Evolutionary conservation across 106 monocot genomes (phyloP), one percentile per base, ranked within the genome.

Genomic region (Dendrobium huoshanense): DNA sequence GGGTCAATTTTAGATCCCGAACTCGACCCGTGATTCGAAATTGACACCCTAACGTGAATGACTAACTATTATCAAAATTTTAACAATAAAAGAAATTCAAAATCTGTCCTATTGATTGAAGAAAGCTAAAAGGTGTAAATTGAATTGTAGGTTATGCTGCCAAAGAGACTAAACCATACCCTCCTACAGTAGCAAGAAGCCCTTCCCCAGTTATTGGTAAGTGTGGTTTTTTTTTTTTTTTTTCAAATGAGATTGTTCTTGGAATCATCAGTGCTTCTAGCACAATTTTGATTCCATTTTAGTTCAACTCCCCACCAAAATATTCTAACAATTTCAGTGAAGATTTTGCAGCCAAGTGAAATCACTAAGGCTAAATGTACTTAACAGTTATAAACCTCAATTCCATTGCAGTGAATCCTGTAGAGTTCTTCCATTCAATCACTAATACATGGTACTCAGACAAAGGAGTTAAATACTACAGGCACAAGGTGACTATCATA

Each of bases 391-490:
- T 45, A 77, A 77, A 25, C 2, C 47, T 48, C 37, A 44, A 78
- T 61, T 44, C 24, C 51, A 27, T 61, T 83, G 84, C 87, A 87
- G 93, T 43, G 13, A 79, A 40, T 9, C 88, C 93, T 11, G 58
- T 96, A 64, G 84, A 88, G 75, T 93, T 96, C 77, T 61, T 93
- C 72, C 96, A 96, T 77, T 79, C 80, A 15, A 85, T 96, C 72
- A 93, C 87, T 11, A 77, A 85, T 4, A 80, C 84, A 59, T 96
- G 96, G 96, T 51, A 37, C 37, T 85, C 31, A 22, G 56, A 77
- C 41, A 64, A 85, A 7, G 93, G 93, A 22, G 77, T 65, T 8
- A 68, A 84, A 3, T 85, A 88, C 77, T 93, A 86, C 83, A 87
- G 89, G 10, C 95, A 91, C 88, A 84, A 49, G 72, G 89, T 96